Evolutionary conservation across 345 rosid genomes (phyloP).

Genomic region (Murraya koenigii): DNA sequence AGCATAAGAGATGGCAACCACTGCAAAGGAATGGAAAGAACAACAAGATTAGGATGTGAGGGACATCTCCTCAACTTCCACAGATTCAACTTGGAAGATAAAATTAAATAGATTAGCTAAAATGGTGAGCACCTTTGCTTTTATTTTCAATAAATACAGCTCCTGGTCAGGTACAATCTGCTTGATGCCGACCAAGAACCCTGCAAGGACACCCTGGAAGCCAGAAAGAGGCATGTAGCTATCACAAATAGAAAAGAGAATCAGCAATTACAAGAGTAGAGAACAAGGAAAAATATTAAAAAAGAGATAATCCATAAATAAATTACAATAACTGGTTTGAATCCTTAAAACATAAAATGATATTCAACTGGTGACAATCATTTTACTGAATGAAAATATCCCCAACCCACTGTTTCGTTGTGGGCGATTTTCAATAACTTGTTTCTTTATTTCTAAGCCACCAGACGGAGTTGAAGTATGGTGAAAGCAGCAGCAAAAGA

Average conservation of each 20-base stretch:
- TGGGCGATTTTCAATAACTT: background rate
- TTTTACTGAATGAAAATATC: background rate
- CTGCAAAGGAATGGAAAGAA: conserved; percentile 45
- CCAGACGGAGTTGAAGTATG: background rate
- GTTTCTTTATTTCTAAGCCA: background rate
- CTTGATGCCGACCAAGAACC: conserved; percentile 92
- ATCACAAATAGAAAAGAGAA: conserved; percentile 29
- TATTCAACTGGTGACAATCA: background rate
- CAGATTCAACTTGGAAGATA: background rate
- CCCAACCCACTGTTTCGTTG: background rate
- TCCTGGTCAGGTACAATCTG: conserved; percentile 97
- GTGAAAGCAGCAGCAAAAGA: background rate
- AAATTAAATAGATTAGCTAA: background rate
- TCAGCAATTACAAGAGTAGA: conserved; percentile 11
- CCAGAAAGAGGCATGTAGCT: conserved; percentile 98
- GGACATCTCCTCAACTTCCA: conserved; percentile 14
- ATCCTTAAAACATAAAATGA: conserved; percentile 1
- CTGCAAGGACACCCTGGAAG: conserved; percentile 83
- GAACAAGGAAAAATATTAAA: background rate
- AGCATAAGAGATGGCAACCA: conserved; percentile 88
- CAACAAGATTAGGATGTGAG: conserved; percentile 18
- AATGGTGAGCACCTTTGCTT: conserved; percentile 65
- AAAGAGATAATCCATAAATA: background rate
- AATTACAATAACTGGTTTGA: background rate
- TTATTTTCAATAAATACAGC: conserved; percentile 63